Conservation (phyloP, 805 yeast species). For the Myxozyma monticola region DNA sequence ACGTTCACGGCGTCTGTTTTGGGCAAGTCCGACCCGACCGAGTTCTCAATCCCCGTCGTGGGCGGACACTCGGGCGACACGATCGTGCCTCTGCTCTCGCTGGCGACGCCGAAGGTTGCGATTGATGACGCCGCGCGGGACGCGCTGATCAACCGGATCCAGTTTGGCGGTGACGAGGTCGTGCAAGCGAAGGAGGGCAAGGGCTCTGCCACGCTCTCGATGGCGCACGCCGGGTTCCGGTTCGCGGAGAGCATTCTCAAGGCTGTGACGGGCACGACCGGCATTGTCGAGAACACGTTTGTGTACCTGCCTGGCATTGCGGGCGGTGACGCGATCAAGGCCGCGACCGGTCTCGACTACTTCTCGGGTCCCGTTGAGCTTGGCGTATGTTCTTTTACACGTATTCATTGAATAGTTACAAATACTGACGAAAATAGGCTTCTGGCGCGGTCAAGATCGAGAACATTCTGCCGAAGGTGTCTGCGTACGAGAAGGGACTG, state of each 20-base stretch:
- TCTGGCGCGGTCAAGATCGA: conserved; percentile 64
- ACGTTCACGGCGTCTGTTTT: conserved; percentile 66
- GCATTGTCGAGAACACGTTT: conserved; percentile 28
- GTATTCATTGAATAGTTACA: not conserved
- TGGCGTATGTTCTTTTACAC: conserved; percentile 57
- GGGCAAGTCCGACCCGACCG: conserved; percentile 47
- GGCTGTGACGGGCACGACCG: conserved; percentile 27
- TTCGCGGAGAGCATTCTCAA: conserved; percentile 62
- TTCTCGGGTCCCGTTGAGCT: conserved; percentile 92
- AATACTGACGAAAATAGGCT: conserved; percentile 33
- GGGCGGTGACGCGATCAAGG: conserved; percentile 59
- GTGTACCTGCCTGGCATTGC: conserved; percentile 49
- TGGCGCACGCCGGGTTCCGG: conserved; percentile 92
- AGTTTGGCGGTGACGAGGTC: conserved; percentile 96
- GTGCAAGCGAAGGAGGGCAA: conserved; percentile 93
- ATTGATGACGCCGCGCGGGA: conserved; percentile 45
- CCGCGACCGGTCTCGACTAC: conserved; percentile 91
- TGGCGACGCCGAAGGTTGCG: conserved; percentile 38
- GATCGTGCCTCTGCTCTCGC: conserved; percentile 79
- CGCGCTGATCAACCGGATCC: conserved; percentile 82
- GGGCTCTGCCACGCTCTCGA: conserved; percentile 92
- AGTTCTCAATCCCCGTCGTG: conserved; percentile 64
- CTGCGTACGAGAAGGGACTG: conserved; percentile 80
- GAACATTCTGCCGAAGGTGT: conserved; percentile 65
- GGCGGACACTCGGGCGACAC: conserved; percentile 98